Base-by-base conservation (phyloP, 495 filamentous ascomycete genomes). In the Podospora appendiculata region DNA sequence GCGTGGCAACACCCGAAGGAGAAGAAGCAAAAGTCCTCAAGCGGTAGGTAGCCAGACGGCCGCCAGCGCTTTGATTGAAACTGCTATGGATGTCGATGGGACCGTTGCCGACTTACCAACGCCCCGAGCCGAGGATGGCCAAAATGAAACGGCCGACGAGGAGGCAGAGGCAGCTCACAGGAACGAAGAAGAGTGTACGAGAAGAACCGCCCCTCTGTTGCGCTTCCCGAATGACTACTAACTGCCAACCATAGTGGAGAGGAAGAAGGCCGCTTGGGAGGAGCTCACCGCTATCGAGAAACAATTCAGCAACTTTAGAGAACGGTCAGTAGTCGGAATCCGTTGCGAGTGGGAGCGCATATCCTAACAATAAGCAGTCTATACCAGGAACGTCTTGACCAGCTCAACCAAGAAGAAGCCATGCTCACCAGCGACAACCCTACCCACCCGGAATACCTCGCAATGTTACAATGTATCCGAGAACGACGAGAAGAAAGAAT, bases 401-500 rank as follows among this genome's bases (percentile, higher is more conserved):
- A 87, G 58, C 71, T 92, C 42, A 86, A 92, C 56, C 77, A 80
- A 54, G 91, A 98, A 78, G 81, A 96, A 52, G 83, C 86, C 32
- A 83, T 93, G 79, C 78, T 97, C 33, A 78, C 76, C 51, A 77
- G 83, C 48, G 81, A 88, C 1, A 83, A 83, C 48, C 85, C 84
- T 25, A 87, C 80, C n/a, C 93, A 98, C 67, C 87, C 89, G 33
- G 92, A 95, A 64, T 88, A 88, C 53, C 73, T 94, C 44, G 85
- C 85, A 0, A 89, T 92, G 81, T 79, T 94, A 58, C 80, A 89
- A 61, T 88, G 83, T 64, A 79, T 98, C 51, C 79, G 94, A 66
- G 83, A 84, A 40, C 81, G 91, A 61, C 79, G 85, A 50, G 83
- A 90, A 38, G 82, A 89, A 58, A 90, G 88, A 71, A 76, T 92